Evolutionary conservation across 1,139 yeast genomes (phyloP).

Genomic region (Nakaseomyces glabratus): DNA sequence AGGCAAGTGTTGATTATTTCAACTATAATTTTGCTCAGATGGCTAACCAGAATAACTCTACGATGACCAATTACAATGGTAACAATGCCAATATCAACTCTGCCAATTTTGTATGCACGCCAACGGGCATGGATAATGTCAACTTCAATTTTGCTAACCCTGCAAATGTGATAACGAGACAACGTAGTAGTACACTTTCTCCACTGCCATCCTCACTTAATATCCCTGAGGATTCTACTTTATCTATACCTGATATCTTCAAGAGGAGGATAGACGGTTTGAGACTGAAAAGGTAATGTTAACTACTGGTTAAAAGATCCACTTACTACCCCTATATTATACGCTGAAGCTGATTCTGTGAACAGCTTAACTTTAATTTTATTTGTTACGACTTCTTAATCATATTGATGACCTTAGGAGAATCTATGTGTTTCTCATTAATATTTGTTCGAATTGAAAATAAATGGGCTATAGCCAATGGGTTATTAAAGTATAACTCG

Average conservation of each 20-base stretch:
- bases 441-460: too few species aligned
- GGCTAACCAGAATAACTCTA: not conserved
- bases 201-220: conserved; percentile 8
- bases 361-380: too few species aligned
- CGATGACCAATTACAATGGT: not conserved
- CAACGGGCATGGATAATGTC: conserved; percentile 1
- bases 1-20: conserved; percentile 3
- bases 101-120: conserved; percentile 1
- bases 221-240: conserved; percentile 2
- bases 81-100: not conserved
- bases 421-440: too few species aligned
- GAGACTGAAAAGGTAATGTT: conserved; percentile 2
- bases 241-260: conserved; percentile 3
- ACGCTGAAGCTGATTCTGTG: too few species aligned
- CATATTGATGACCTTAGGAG: too few species aligned
- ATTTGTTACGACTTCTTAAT: too few species aligned
- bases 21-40: conserved; percentile 5
- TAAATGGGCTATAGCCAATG: too few species aligned
- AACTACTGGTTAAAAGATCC: too few species aligned
- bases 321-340: too few species aligned
- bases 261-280: conserved; percentile 5
- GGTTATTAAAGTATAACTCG: too few species aligned
- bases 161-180: conserved; percentile 8
- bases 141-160: conserved; percentile 7
- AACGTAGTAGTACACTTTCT: conserved; percentile 11